Evolutionary conservation across 1,284 basidiomycete genomes (phyloP), one percentile per base, ranked within the genome.

Genomic region (Ustilago lituana): DNA sequence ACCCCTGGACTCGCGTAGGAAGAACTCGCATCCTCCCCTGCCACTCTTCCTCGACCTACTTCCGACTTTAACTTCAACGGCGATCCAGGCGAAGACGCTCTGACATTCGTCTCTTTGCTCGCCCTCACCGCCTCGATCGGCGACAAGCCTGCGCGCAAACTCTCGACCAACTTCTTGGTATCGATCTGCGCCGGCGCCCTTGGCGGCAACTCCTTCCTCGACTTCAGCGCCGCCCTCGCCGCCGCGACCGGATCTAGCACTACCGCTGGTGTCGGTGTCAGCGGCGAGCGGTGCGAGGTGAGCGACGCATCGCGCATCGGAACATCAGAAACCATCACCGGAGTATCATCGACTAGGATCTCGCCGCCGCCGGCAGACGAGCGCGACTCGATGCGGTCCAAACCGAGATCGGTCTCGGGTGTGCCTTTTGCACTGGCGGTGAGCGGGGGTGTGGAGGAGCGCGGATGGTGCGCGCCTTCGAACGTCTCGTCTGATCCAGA

Each of bases 111-210:
- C 29, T 53, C 62, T 23, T 73, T 73, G 35, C 56, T 59, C 36
- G 51, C 63, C 1, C 63, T 38, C 3, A 63, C 63, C 20, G 69
- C 63, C 26, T 62, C 59, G 38, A 66, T 63, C 3, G 63, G 59
- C 2, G 47, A 53, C 39, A 65, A 19, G 0, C 68, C 68, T 1
- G 67, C 67, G 5, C 67, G 56, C 11, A 71, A 43, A 6, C 47
- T 52, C 22, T 70, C 67, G 53, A 70, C 67, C 9, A 70, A 46
- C 50, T 60, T 64, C 49, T 64, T 70, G 15, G 67, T 50, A 14
- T 70, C 67, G 32, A 70, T 70, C 48, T 56, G 46, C 1, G 54
- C 27, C 10, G 43, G 33, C 12, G 55, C 37, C 3, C 63, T 46
- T 4, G 43, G 27, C 0, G 49, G 41, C 5, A 26, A 17, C 19